Evolutionary conservation across 768 basidiomycete species (phyloP).

Genomic region (Termitomyces sp.): DNA sequence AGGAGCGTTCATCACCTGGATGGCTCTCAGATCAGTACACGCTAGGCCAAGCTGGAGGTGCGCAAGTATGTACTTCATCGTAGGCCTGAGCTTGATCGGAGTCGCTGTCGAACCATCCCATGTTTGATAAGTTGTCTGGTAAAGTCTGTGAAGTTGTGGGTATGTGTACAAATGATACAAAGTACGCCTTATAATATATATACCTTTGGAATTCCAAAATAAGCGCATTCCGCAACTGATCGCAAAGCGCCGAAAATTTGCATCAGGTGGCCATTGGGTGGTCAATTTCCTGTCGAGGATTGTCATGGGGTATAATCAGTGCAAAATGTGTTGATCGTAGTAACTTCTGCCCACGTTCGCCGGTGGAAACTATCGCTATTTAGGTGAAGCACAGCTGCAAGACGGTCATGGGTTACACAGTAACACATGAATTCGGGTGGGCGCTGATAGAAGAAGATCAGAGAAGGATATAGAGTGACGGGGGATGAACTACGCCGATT

Average conservation of each 20-base stretch:
- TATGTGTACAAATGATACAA: background rate
- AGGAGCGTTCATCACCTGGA: constrained; percentile 42
- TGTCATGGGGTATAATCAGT: background rate
- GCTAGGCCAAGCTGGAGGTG: background rate
- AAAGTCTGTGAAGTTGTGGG: background rate
- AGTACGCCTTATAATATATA: background rate
- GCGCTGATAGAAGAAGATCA: background rate
- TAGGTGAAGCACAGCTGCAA: too few relatives aligned
- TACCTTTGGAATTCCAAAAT: background rate
- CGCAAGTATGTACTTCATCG: constrained; percentile 26
- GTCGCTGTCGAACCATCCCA: constrained; percentile 41
- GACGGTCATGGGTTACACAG: background rate
- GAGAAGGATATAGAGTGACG: too few relatives aligned
- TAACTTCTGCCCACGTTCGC: background rate
- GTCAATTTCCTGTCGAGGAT: background rate
- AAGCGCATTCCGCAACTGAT: background rate
- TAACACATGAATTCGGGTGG: background rate
- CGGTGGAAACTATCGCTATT: background rate
- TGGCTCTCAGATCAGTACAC: background rate
- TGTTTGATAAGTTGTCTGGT: constrained; percentile 14
- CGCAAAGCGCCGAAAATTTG: background rate
- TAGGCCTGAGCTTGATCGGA: constrained; percentile 41
- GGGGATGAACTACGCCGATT: too few relatives aligned
- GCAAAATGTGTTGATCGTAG: background rate
- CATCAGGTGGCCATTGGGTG: background rate